Percentiles rank a stretch among this genome's conserved stretches.
These are phyloP conservation scores for Apophysomyces ossiformis DNA, from an alignment of 371 early-diverging fungal species.

Conservation along the genomic window DNA sequence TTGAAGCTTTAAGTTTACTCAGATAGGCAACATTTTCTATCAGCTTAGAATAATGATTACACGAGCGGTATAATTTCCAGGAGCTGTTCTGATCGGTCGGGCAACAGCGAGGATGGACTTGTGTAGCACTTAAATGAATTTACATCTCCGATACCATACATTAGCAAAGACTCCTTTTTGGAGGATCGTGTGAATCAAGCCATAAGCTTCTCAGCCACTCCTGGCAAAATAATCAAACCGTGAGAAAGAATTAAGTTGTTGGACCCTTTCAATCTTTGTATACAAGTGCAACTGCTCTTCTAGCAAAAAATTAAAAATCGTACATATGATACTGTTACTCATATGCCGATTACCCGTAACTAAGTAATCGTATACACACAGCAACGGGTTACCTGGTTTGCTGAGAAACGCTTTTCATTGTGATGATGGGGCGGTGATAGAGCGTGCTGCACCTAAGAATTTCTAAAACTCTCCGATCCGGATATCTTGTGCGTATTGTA, in stretches of 20 bases:
- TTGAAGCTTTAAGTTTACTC: no score
- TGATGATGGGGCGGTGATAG: no score
- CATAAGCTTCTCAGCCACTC: background rate
- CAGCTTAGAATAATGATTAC: background rate
- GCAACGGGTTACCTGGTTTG: background rate
- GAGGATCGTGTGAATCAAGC: slow-evolving; percentile 2
- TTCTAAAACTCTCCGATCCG: no score
- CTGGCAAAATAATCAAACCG: background rate
- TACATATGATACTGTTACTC: background rate
- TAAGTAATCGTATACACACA: no score
- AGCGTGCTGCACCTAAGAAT: no score
- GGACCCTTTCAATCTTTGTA: background rate
- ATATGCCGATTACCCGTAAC: slow-evolving; percentile 7
- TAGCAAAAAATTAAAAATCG: background rate
- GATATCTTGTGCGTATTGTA: background rate
- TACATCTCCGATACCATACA: background rate
- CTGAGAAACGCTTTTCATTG: background rate
- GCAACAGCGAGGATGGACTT: background rate
- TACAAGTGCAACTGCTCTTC: background rate
- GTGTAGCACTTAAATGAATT: slow-evolving; percentile 6
- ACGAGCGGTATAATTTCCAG: background rate
- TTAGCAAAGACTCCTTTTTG: background rate
- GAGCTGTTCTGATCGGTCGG: background rate
- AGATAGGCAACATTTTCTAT: background rate
- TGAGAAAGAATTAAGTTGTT: background rate